Evolutionary conservation across 768 basidiomycete species (phyloP), one percentile per base, ranked within the genome.

Genomic region (Termitomyces sp.): DNA sequence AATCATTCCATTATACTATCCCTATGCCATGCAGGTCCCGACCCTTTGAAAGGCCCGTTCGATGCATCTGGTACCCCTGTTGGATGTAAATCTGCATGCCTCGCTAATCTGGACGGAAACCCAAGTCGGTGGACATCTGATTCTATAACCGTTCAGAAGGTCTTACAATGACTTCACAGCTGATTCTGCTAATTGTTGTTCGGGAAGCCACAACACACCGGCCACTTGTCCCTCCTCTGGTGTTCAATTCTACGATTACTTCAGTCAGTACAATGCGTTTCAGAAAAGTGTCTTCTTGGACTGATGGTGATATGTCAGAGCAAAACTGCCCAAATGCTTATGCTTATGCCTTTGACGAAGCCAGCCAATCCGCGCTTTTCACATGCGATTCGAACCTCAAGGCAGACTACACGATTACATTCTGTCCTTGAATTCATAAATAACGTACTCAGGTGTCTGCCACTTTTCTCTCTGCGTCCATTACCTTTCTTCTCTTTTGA

Each of bases 61-160:
- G 78, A 83, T 54, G 66, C 76, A 1, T 70, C 67, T 7, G 80
- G 82, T 10, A 75, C 73, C 58, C 72, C 77, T 1, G 76, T 80
- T 4, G 83, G 82, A n/a, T 84, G 83, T 66, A 76, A 77, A 63
- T 80, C 77, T 53, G 81, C 82, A 18, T 84, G 82, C 56, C 39
- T 60, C 22, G 72, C 72, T 10, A 71, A 72, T 54, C 56, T 74
- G 16, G 68, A 71, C 57, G 69, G 70, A 33, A 67, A 72, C 46
- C 64, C 55, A 61, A 55, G 65, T 68, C 14, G 12, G 44, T 46
- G 13, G 14, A 12, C 16, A 6, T 47, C n/a, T 18, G 13, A 16
- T 47, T 26, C 20, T 4, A 39, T 6, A 4, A 5, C 5, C 9
- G 18, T 24, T 47, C 27, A 20, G 5, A 47, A 32, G 45, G 18